Base-by-base conservation (phyloP, 148 eudicot genomes). In the Vaccinium macrocarpon region DNA sequence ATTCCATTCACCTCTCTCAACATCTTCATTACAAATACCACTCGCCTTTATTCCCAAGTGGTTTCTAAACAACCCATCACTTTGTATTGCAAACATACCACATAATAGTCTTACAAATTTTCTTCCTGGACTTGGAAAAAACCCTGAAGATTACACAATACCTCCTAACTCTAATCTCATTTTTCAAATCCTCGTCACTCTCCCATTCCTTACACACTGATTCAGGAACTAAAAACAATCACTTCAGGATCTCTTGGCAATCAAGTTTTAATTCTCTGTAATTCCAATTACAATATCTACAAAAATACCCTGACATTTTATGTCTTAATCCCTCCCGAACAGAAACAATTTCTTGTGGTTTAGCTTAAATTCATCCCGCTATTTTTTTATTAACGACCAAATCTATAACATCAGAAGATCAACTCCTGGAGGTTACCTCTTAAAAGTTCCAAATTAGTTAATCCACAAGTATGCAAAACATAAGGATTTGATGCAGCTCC, bases 401-500 rank as follows among this genome's bases (percentile, higher is more conserved):
- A 23, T 23, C 72, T 66, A 25, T 32, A 13, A 23, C 73, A 71
- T 29, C 46, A 71, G 13, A 32, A 29, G 29, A 71, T 71, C 12
- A 71, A 25, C 42, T 71, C 42, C n/a, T 71, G 32, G 21, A 35
- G 48, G 21, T 70, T 70, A 70, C 19, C 74, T 29, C 70, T 64
- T 5, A 64, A 23, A 23, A 8, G 70, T 2, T 64, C 70, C 15
- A 64, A 52, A 25, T 66, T 11, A 25, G 72, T 66, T 66, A 35
- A 66, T 25, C 72, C 15, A 66, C 16, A 11, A 25, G 72, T 66
- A 27, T 10, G 11, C 32, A 12, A 9, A 23, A 66, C 29, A 23
- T 13, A 66, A 66, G 35, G 32, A 25, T 66, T 25, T 66, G 72
- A 66, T 66, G 70, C 70, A 64, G 70, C 70, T 66, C 72, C 72